These are phyloP conservation scores for Ceratobasidium sp. DNA, from an alignment of 1,284 basidiomycete species.

Conservation along the genomic window DNA sequence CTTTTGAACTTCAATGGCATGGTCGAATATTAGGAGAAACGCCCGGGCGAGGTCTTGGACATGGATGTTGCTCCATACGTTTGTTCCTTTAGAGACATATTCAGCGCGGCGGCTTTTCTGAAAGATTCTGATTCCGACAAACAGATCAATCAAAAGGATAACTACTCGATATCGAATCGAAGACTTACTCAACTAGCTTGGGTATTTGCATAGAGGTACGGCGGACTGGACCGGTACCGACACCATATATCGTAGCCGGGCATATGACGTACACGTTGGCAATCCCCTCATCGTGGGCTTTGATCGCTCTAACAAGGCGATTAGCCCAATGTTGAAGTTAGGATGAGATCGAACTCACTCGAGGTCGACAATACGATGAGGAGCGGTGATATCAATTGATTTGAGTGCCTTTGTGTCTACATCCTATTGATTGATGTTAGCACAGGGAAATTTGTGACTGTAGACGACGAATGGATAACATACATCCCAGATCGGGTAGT, in stretches of 20 bases:
- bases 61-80: conserved; percentile 24
- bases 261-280: conserved; percentile 18
- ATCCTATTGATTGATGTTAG: background rate
- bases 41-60: background rate
- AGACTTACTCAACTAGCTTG: background rate
- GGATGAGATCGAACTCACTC: background rate
- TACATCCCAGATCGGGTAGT: conserved; percentile 20
- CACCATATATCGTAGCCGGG: conserved; percentile 17
- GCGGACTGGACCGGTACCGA: conserved; percentile 3
- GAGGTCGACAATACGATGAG: conserved; percentile 11
- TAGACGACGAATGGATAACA: background rate
- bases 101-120: background rate
- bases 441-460: no score
- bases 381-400: conserved; percentile 12
- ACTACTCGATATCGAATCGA: no score
- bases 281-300: conserved; percentile 4
- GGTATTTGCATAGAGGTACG: conserved; percentile 9
- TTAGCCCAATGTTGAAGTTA: no score
- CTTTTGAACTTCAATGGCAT: background rate
- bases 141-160: no score
- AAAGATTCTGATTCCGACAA: background rate
- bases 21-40: background rate
- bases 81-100: conserved; percentile 7
- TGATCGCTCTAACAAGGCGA: background rate
- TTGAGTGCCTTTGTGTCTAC: background rate